phyloP scores from a whole-genome alignment of 306 rosid genomes.

The Castanea crenata region DNA sequence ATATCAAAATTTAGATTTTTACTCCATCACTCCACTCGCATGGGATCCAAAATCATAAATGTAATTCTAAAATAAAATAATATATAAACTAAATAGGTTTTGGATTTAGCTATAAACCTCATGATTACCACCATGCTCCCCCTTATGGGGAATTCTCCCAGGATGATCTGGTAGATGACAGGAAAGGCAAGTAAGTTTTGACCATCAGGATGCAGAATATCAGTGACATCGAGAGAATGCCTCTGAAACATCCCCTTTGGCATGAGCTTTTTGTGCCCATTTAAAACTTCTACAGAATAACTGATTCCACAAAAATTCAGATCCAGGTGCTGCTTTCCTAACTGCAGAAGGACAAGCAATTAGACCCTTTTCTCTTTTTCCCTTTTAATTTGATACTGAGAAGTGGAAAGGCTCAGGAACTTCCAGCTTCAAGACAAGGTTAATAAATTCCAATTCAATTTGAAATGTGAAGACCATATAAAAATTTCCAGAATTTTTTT shows the following conservation, averaged over 20 bases:
- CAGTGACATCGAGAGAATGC: conserved; percentile 82
- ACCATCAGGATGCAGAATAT: conserved; percentile 62
- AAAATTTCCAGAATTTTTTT: too few species aligned
- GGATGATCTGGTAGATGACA: conserved; percentile 98
- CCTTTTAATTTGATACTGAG: not conserved
- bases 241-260: conserved; percentile 95
- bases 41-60: not conserved
- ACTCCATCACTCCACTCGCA: conserved; percentile 15
- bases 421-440: not conserved
- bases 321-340: conserved; percentile 61
- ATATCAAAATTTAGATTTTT: not conserved
- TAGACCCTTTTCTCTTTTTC: not conserved
- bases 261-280: conserved; percentile 63
- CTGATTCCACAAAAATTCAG: conserved; percentile 85
- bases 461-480: not conserved
- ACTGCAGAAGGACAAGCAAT: conserved; percentile 46
- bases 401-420: not conserved
- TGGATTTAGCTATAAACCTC: conserved; percentile 47
- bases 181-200: conserved; percentile 81
- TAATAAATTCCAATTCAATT: not conserved
- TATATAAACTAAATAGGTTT: not conserved
- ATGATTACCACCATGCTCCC: conserved; percentile 95
- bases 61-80: not conserved
- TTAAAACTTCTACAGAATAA: conserved; percentile 80
- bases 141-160: conserved; percentile 67